Base-by-base conservation (phyloP, 768 basidiomycete species). In the Amanita thiersii region DNA sequence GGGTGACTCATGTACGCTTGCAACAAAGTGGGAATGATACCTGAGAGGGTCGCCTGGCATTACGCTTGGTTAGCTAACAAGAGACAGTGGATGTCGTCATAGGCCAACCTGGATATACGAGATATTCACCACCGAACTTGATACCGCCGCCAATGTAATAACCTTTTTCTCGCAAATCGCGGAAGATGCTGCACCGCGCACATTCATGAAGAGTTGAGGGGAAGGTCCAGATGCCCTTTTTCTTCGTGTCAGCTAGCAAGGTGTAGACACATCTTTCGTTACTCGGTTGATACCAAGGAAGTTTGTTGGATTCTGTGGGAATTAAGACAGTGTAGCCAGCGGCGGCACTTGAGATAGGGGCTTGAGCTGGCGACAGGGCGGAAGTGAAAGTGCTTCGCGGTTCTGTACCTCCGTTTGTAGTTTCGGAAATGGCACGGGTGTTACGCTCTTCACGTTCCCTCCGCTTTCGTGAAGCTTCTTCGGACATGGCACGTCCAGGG, bases 11-110 rank as follows among this genome's bases (percentile, higher is more conserved):
- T 89, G 59, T 9, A 96, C 86, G 4, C 86, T 81, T 15, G 86
- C 86, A 15, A 82, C 81, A 56, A 97, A 98, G 59, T 99, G 96
- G 2, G 94, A 96, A 56, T 99, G 96, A 58, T 94, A 99, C 18
- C 96, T 76, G 39, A 98, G 63, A 6, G 93, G 91, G 57, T 99
- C 92, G 42, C 91, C 91, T 94, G 47, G 19, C 25, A 29, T 11
- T 39, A 12, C 21, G 28, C 5, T 9, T 23, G 21, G 21, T 38
- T 12, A n/a, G n/a, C n/a, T n/a, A n/a, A n/a, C n/a, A n/a, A n/a
- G n/a, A n/a, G n/a, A n/a, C n/a, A 25, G 12, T 29, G 40, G n/a
- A 19, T 12, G 3, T 25, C 15, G 25, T 8, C 44, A 8, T 10
- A 14, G 11, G 60, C 77, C 30, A 56, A 85, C 94, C 94, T 39